Percentiles rank a stretch among this genome's conserved stretches.
These are phyloP conservation scores for Neolentinus lepideus DNA, from an alignment of 1,284 basidiomycete genomes.

Conservation along the genomic window DNA sequence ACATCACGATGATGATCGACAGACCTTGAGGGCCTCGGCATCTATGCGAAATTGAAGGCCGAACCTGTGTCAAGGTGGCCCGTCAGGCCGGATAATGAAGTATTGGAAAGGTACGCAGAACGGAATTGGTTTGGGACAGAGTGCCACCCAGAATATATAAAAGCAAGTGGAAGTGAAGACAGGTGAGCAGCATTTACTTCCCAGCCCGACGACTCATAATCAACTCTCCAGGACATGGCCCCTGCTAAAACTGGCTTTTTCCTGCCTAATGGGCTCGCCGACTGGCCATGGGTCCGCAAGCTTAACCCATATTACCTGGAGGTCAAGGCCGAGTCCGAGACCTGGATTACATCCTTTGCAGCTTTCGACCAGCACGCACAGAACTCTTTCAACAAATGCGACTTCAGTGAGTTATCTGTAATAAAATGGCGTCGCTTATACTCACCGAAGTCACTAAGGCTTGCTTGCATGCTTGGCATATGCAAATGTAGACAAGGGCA, in stretches of 20 bases:
- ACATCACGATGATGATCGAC: no score
- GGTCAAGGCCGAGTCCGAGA: conserved; percentile 22
- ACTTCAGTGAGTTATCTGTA: conserved; percentile 27
- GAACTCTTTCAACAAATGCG: conserved; percentile 26
- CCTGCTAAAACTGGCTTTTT: conserved; percentile 1
- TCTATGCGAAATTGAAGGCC: no score
- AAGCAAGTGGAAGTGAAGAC: no score
- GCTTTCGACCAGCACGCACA: conserved; percentile 24
- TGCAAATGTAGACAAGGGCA: not conserved
- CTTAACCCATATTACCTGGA: conserved; percentile 25
- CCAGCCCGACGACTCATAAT: not conserved
- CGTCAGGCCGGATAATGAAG: no score
- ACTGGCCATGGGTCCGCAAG: conserved; percentile 27
- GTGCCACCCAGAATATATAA: no score
- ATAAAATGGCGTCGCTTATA: no score
- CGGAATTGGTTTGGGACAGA: no score
- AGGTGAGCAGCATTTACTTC: no score
- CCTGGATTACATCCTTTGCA: conserved; percentile 26
- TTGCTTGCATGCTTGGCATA: not conserved
- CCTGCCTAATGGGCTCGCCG: conserved; percentile 24
- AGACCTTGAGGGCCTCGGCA: no score
- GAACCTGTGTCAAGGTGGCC: no score
- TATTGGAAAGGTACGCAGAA: no score
- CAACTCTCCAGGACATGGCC: not conserved
- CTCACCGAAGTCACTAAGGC: not conserved